Evolutionary conservation across 805 yeast genomes (phyloP).

Genomic region (Starmerella sp.): DNA sequence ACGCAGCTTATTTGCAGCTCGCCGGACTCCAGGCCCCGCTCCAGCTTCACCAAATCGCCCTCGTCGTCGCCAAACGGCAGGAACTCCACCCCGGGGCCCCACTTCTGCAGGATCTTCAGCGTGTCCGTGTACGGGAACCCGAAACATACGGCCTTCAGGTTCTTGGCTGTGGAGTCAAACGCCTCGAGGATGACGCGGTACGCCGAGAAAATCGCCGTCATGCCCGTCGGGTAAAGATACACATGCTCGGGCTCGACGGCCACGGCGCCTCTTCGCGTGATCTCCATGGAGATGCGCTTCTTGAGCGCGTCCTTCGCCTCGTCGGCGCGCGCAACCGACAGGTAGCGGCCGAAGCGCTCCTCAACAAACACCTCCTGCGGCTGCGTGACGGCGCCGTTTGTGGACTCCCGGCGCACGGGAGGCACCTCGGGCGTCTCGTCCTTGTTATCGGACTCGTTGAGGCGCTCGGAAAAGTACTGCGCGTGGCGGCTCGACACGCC

Average conservation of each 20-base stretch:
- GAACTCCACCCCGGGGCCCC: conserved; percentile 85
- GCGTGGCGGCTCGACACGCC: conserved; percentile 88
- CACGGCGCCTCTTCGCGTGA: conserved; percentile 9
- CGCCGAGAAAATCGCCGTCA: conserved; percentile 81
- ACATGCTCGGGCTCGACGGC: conserved; percentile 31
- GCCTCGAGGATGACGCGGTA: conserved; percentile 37
- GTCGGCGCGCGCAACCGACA: conserved; percentile 62
- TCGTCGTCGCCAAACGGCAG: conserved; percentile 70
- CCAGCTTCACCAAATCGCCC: conserved; percentile 49
- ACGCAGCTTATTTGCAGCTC: conserved; percentile 55
- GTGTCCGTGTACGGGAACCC: conserved; percentile 97
- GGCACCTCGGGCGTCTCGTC: conserved; percentile 1
- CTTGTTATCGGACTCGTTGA: conserved; percentile 13
- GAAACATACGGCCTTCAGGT: conserved; percentile 67
- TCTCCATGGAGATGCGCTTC: conserved; percentile 43
- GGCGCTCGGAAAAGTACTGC: conserved; percentile 55
- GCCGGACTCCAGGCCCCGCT: conserved; percentile 47
- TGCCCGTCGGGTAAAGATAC: conserved; percentile 77
- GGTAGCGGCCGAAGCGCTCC: conserved; percentile 80
- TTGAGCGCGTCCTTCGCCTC: conserved; percentile 67
- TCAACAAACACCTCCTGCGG: conserved; percentile 48
- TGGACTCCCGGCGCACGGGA: conserved; percentile 30
- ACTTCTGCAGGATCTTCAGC: conserved; percentile 68
- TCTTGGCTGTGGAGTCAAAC: conserved; percentile 15
- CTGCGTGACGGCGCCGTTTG: conserved; percentile 2